phyloP scores from a whole-genome alignment of 148 eudicot genomes.

The Suaeda aralocaspica region DNA sequence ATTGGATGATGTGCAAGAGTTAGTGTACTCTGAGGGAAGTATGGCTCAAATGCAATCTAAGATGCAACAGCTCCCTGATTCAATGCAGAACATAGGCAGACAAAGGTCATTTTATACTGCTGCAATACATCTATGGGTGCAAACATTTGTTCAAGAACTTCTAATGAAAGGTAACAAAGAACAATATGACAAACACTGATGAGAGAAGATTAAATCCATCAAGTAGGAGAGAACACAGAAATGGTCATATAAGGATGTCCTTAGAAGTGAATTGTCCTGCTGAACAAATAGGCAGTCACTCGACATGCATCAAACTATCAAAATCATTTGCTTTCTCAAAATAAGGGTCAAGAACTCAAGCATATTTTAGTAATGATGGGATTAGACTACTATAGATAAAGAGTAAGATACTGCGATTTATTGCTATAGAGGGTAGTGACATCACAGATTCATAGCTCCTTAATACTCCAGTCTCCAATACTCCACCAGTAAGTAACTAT shows the following conservation, averaged over 20 bases:
- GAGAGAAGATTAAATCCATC: not conserved
- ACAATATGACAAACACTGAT: no score
- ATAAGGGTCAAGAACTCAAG: not conserved
- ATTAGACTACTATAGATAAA: not conserved
- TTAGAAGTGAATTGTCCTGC: not conserved
- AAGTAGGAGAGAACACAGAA: not conserved
- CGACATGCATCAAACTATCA: not conserved
- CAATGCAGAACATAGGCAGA: not conserved
- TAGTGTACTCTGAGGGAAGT: no score
- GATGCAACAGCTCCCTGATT: not conserved
- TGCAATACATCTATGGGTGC: no score
- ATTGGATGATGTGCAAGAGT: no score
- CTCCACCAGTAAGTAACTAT: not conserved
- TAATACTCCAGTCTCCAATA: not conserved
- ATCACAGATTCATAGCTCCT: not conserved
- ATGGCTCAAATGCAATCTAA: not conserved
- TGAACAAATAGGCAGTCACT: not conserved
- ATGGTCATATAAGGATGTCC: not conserved
- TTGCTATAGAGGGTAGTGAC: not conserved
- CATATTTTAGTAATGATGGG: no score
- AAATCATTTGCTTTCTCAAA: not conserved
- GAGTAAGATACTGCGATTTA: not conserved
- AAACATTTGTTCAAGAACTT: not conserved
- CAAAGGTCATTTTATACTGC: no score
- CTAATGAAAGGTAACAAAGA: not conserved